Base-by-base conservation (phyloP, 371 early-diverging fungal genomes). In the Mucor circinelloides region DNA sequence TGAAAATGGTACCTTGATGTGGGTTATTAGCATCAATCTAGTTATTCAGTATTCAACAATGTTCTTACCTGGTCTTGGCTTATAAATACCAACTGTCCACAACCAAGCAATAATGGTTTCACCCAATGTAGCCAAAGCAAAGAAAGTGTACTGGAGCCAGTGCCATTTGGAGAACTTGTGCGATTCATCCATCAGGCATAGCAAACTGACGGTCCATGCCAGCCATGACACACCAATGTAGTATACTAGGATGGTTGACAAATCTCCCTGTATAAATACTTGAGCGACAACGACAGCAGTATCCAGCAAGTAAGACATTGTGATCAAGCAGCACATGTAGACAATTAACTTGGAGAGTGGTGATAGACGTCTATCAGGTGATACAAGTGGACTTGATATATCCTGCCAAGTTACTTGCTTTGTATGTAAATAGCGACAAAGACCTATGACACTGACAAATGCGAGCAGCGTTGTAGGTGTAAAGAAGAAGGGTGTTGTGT, bases 71-170 rank as follows among this genome's bases (percentile, higher is more conserved):
- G 75, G 72, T 68, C 64, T 68, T 25, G 78, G 76, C 9, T 75
- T 77, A 17, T 67, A 55, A 23, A 80, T 54, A 7, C 71, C 77
- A 1, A 71, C 63, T 1, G 68, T 44, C 84, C 84, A 84, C 10
- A 80, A 40, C 82, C 84, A 78, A 2, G 60, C 80, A 31, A 81
- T 66, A 12, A 69, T 25, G 6, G 77, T 75, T 42, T 84, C 84
- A 15, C 72, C 73, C 5, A 78, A 25, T 17, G 62, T 56, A 34
- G 76, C 76, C 9, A 69, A 59, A 27, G 69, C 69, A 73, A 78
- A 84, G 60, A 78, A 81, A 19, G 64, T 56, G 57, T 84, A 84
- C 34, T 81, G 84, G 13, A 77, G 52, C 84, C 84, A 84, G 50
- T 73, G 66, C 81, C 81, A 84, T 60, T 71, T 70, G 5, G 72